Base-by-base conservation (phyloP, 2,329 filamentous ascomycete genomes). In the Trichoderma brevicompactum region DNA sequence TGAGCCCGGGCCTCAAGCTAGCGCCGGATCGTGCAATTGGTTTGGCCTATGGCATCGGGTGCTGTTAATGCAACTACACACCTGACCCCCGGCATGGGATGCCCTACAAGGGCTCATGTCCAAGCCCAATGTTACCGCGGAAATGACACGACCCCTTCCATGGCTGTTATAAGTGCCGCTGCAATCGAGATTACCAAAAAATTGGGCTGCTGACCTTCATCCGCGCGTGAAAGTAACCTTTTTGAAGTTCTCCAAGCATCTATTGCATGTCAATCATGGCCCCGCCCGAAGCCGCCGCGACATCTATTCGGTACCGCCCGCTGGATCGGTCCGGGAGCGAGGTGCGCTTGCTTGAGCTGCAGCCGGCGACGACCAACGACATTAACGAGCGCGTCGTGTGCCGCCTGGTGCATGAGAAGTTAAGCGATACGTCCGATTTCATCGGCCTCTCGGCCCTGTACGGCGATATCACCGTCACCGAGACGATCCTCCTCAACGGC, bases 321-420 rank as follows among this genome's bases (percentile, higher is more conserved):
- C 67, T 74, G 52, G 68, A 72, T 58, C 65, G 67, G 48, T 67
- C 69, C 19, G 68, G 66, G 53, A 69, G 66, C 64, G 75, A 77
- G 66, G 69, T 77, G 19, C 75, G 75, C 32, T 67, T 77, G 61
- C 68, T 78, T 9, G 76, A 77, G 68, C 68, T 78, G 43, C 71
- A 74, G 50, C 70, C 75, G 7, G 65, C 72, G 15, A 64, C 69
- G 12, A 68, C 64, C 32, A 69, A 67, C 67, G 68, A 65, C 50
- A 66, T 74, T 59, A 69, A 69, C 28, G 75, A 76, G 28, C 69
- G 70, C 8, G 65, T 77, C 46, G 70, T 72, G n/a, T 77, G 74
- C 60, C 76, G 76, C 13, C 68, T 78, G 32, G 68, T 78, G 32
- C 74, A 72, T 23, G 66, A 72, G 38, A 67, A 68, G 2, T 71